A percentile compares a stretch with the other conserved stretches of the same genome.
phyloP scores from a whole-genome alignment of 2,329 filamentous ascomycete species.

The Pseudocercospora fijiensis region DNA sequence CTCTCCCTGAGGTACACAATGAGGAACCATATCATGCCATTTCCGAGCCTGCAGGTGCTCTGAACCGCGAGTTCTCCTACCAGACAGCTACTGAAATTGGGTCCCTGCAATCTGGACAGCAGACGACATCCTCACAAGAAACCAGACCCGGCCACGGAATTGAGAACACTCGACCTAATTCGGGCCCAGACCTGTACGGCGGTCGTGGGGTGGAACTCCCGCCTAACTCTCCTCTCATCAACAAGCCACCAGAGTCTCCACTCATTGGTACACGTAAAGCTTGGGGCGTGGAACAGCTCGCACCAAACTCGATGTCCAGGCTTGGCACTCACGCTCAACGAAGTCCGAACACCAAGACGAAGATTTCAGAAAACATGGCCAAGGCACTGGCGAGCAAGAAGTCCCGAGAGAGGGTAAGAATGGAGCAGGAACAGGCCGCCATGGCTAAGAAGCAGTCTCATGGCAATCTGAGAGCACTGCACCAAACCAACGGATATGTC shows the following conservation, averaged over 20 bases:
- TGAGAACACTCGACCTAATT: neutral
- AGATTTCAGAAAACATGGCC: conserved; percentile 2
- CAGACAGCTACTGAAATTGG: neutral
- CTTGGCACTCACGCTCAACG: neutral
- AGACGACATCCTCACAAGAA: neutral
- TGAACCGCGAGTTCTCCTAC: neutral
- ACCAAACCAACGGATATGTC: neutral
- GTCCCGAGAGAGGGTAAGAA: neutral
- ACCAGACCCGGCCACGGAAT: neutral
- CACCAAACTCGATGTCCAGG: neutral
- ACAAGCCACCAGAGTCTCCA: neutral
- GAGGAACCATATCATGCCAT: neutral
- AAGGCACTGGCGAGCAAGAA: conserved; percentile 2
- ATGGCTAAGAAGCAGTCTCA: conserved; percentile 2
- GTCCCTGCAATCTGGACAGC: neutral
- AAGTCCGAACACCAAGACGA: neutral
- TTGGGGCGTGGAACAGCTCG: conserved; percentile 1
- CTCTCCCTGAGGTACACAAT: neutral
- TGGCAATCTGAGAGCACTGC: neutral
- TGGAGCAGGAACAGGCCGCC: neutral
- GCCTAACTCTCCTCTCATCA: conserved; percentile 1
- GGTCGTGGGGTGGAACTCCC: neutral
- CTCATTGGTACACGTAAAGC: neutral
- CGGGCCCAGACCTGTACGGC: neutral
- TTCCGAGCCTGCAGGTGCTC: neutral